phyloP scores from a whole-genome alignment of 1,284 basidiomycete species.

The Anthracocystis setariae region DNA sequence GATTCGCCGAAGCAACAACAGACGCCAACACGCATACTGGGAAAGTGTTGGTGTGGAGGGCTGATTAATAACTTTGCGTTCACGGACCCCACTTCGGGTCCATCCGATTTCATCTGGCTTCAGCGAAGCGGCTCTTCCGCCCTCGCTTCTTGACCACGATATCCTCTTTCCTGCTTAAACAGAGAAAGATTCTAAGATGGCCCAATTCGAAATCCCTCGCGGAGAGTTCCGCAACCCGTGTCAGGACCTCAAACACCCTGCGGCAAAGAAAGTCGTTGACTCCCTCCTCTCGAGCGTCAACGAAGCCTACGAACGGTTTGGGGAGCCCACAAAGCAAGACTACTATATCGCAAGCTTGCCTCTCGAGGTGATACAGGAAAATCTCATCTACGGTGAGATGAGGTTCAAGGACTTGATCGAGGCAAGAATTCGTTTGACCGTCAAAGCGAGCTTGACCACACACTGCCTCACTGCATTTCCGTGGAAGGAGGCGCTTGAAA shows the following conservation, averaged over 20 bases:
- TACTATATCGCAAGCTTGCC: constrained; percentile 7
- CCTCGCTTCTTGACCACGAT: constrained; percentile 5
- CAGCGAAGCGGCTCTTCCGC: neutral
- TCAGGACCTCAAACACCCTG: constrained; percentile 14
- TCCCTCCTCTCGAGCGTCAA: constrained; percentile 20
- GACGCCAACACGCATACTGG: constrained; percentile 2
- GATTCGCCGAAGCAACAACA: too few species aligned
- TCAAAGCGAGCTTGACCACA: constrained; percentile 27
- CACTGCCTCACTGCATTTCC: constrained; percentile 49
- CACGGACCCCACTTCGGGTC: too few species aligned
- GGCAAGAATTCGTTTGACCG: constrained; percentile 25
- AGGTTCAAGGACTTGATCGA: constrained; percentile 16
- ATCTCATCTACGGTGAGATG: neutral
- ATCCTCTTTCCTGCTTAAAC: neutral
- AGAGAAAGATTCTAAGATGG: constrained; percentile 5
- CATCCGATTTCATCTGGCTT: too few species aligned
- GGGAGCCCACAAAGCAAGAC: constrained; percentile 10
- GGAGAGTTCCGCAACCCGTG: constrained; percentile 26
- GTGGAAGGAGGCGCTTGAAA: constrained; percentile 14
- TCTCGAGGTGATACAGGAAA: constrained; percentile 3
- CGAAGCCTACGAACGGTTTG: constrained; percentile 12
- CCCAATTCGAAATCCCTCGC: constrained; percentile 13
- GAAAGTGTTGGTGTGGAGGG: constrained; percentile 21
- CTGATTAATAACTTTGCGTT: too few species aligned
- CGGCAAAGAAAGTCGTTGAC: constrained; percentile 18